Base-by-base conservation (phyloP, 2,329 filamentous ascomycete species). In the Fusarium acutatum region DNA sequence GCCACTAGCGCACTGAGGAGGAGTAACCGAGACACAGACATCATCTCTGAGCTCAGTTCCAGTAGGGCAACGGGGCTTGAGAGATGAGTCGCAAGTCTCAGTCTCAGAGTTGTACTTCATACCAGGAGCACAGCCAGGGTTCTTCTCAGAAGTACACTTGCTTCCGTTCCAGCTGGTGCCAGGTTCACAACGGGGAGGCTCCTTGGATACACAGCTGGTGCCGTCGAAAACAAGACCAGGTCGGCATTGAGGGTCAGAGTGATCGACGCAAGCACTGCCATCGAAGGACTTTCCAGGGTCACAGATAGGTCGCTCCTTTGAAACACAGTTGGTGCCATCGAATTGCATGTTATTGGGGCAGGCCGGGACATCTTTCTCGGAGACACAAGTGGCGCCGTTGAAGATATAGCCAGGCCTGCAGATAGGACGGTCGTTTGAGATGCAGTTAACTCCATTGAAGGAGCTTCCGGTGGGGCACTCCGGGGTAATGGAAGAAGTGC, bases 11-110 rank as follows among this genome's bases (percentile, higher is more conserved):
- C 67, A 69, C 10, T 28, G 2, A 5, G 64, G 67, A 5, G 52
- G 58, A 5, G 46, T 47, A 1, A 52, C n/a, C 2, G 64, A 68
- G 5, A 69, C 64, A 17, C 50, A 69, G 1, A 68, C n/a, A n/a
- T 69, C 67, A 7, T 32, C 64, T n/a, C 47, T 18, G 2, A 69
- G 59, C 38, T 57, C 50, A n/a, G 67, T 68, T 7, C 64, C 64
- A 5, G 34, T 15, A 8, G 64, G 44, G 18, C 64, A 69, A 4
- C 12, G n/a, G 5, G 66, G 66, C 6, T 47, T 28, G 0, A 20
- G 4, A 4, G 34, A n/a, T 9, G 66, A 68, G 10, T 68, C 58
- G 18, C 64, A 68, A 2, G 57, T 44, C 64, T 69, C 64, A 15
- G 57, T 54, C 8, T 69, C 67, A 0, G 49, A 2, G 14, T 69